These are phyloP conservation scores for Aspergillus cejpii DNA, from an alignment of 2,329 filamentous ascomycete species.

Conservation along the genomic window DNA sequence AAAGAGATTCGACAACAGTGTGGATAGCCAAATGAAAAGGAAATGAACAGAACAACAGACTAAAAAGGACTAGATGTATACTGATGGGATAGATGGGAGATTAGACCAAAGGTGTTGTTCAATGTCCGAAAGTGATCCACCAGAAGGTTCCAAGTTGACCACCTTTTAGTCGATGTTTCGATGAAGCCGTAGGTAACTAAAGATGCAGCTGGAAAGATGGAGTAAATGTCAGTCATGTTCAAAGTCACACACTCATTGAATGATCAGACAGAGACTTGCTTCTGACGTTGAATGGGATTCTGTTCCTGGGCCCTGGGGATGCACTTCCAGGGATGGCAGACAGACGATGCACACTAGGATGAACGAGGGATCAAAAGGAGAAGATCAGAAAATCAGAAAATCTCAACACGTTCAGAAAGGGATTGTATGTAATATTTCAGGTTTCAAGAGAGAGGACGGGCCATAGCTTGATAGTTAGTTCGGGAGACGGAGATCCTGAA, in stretches of 20 bases:
- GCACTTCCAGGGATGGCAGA: constrained; percentile 3
- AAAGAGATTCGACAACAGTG: constrained; percentile 11
- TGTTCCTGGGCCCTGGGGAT: constrained; percentile 4
- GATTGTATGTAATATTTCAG: too few relatives aligned
- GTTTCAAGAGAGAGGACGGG: constrained; percentile 7
- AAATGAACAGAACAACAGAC: constrained; percentile 17
- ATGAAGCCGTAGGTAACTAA: background rate
- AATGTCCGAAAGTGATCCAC: constrained; percentile 17
- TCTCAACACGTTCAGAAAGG: too few relatives aligned
- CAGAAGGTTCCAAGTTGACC: constrained; percentile 16
- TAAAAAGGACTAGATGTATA: constrained; percentile 5
- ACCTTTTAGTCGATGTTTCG: constrained; percentile 13
- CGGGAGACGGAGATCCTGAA: constrained; percentile 13
- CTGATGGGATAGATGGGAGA: constrained; percentile 1
- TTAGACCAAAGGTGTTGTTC: constrained; percentile 14
- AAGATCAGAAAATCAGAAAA: background rate
- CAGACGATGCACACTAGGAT: constrained; percentile 6
- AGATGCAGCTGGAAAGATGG: constrained; percentile 6
- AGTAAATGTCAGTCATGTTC: too few relatives aligned
- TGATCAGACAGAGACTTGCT: background rate
- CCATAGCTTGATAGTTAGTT: constrained; percentile 15
- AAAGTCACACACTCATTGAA: background rate
- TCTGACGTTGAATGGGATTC: background rate
- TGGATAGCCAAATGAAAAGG: constrained; percentile 21
- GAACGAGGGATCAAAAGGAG: constrained; percentile 5